Base-by-base conservation (phyloP, 2,329 filamentous ascomycete genomes). In the Tolypocladium inflatum region DNA sequence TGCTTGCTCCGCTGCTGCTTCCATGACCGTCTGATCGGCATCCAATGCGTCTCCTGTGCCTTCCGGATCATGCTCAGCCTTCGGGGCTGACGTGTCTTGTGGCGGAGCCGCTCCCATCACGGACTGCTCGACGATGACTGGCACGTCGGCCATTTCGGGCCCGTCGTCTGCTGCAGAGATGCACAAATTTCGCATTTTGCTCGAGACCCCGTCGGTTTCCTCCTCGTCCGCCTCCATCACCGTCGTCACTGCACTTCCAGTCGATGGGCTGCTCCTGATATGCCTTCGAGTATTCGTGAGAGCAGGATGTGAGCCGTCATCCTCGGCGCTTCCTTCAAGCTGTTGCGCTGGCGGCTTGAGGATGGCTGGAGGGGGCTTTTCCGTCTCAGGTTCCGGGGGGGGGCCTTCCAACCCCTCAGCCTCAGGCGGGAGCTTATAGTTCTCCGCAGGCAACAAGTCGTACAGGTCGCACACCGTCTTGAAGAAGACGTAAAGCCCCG, bases 391-490 rank as follows among this genome's bases (percentile, higher is more conserved):
- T 62, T 75, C 72, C 8, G 69, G 51, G 21, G 68, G 59, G 2
- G 68, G 69, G 17, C 76, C 74, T 62, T 93, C 90, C 2, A 91
- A 75, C 0, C 92, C 93, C 72, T 97, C 93, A 4, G 94, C 93
- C 72, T 97, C 93, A 2, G 89, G 85, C 1, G 94, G 93, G 51
- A 99, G 85, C 60, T 95, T 97, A 76, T 97, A 97, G 70, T 95
- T 97, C 74, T 97, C 94, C 55, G 90, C 86, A 1, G 91, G 91
- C 37, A 99, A 85, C 60, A 97, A 80, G 64, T 88, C 87, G 73
- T 96, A 97, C 65, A 88, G 81, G 71, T 99, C 94, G 73, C 93
- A 97, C 26, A 97, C 92, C 0, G 89, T 94, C 80, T 97, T 97
- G 80, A 97, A 99, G 68, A 99, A 88, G 59, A 96, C 84, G 71